Evolutionary conservation across 139 green algal species (phyloP), one percentile per base, ranked within the genome.

Genomic region (Chlorella sp.): DNA sequence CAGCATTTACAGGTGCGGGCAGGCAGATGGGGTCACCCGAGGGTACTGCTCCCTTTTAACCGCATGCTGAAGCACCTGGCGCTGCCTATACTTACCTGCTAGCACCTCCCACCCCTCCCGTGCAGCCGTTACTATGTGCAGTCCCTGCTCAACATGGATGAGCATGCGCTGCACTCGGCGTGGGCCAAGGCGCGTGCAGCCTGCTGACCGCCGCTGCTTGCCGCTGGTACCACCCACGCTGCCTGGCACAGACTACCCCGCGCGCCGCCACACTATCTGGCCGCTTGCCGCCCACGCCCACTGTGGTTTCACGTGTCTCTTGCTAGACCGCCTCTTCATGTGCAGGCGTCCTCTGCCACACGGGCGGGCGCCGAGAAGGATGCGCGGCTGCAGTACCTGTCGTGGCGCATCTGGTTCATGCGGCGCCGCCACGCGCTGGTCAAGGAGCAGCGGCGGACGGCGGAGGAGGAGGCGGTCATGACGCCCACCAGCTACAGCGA

Each of bases 361-460:
- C 82, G 74, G 80, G 63, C 89, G 47, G 87, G 87, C 41, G 88
- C 78, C 13, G 93, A 96, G 55, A 90, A 91, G 44, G 95, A 98
- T 84, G 91, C 90, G 0, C 90, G 95, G 28, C 90, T 97, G 74
- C 87, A 96, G 87, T 94, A 98, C 87, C 86, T 98, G 18, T 93
- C 91, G 21, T 98, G 95, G 95, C 91, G 95, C 28, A 94, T 97
- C 56, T 98, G 95, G 95, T 83, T 89, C 87, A 93, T 98, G 89
- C 96, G 96, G 88, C 92, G 94, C 34, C 92, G 91, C 68, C 76
- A 86, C 47, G n/a, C 85, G 85, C 13, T 69, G 73, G 81, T 88
- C 68, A 25, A 83, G 69, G 32, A 75, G 34, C 32, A 55, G 28
- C 34, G 15, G 69, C 69, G 36, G 4, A 13, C 4, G 2, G 34